Conservation (phyloP, 1,284 basidiomycete genomes). For the Moniliella sp. region DNA sequence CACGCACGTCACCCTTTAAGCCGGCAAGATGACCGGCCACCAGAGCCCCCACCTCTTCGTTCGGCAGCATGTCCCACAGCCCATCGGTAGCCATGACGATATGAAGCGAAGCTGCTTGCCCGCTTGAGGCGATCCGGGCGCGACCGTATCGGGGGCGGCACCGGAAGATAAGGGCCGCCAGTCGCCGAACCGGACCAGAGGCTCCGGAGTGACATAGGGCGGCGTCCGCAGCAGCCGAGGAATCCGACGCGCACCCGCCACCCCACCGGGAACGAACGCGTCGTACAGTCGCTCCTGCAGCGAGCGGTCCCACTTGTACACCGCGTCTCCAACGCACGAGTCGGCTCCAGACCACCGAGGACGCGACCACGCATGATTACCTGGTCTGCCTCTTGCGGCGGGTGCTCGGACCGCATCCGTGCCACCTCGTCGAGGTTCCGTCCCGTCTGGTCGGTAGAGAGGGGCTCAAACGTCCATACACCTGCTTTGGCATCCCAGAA, state of each 20-base stretch:
- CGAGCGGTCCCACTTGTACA: slow-evolving; percentile 53
- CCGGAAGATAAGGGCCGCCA: neutral
- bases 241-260: slow-evolving; percentile 10
- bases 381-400: slow-evolving; percentile 48
- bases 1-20: slow-evolving; percentile 17
- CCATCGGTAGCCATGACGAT: slow-evolving; percentile 79
- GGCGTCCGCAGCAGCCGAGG: slow-evolving; percentile 39
- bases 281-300: slow-evolving; percentile 34
- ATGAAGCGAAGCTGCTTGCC: slow-evolving; percentile 36
- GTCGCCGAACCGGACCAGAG: slow-evolving; percentile 38
- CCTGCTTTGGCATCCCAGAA: slow-evolving; percentile 43
- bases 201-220: slow-evolving; percentile 72
- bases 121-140: slow-evolving; percentile 1
- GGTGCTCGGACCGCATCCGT: slow-evolving; percentile 63
- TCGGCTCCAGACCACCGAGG: slow-evolving; percentile 75
- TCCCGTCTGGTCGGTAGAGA: slow-evolving; percentile 86
- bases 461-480: slow-evolving; percentile 66
- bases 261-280: slow-evolving; percentile 29
- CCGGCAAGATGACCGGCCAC: slow-evolving; percentile 31
- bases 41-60: slow-evolving; percentile 78
- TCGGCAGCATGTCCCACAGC: slow-evolving; percentile 78
- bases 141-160: neutral
- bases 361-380: slow-evolving; percentile 52
- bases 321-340: slow-evolving; percentile 81
- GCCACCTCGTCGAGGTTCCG: slow-evolving; percentile 59